These are phyloP conservation scores for Leucocoprinus birnbaumii DNA, from an alignment of 768 basidiomycete genomes.

Conservation along the genomic window DNA sequence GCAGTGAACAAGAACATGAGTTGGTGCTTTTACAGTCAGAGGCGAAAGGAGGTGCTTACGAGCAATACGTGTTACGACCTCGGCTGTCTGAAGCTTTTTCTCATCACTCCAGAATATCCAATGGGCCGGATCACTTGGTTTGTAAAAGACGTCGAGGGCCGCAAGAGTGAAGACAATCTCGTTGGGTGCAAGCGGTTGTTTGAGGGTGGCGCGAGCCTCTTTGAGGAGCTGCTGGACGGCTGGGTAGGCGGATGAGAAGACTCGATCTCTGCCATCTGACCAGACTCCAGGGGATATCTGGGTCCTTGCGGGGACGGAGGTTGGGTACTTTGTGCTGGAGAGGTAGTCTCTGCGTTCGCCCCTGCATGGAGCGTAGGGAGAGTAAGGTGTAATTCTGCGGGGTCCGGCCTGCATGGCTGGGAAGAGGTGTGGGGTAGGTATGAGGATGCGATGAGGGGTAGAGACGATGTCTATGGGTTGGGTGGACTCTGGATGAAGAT, in stretches of 20 bases:
- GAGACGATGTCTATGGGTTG: constrained; percentile 4
- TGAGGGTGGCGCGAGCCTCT: constrained; percentile 34
- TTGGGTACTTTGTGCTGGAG: constrained; percentile 18
- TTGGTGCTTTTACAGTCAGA: not conserved
- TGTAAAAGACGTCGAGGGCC: constrained; percentile 57
- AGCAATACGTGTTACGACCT: constrained; percentile 49
- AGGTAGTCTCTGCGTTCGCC: constrained; percentile 15
- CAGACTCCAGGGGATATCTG: constrained; percentile 37
- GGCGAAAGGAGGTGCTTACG: constrained; percentile 35
- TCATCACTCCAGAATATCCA: constrained; percentile 64
- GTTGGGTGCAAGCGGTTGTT: constrained; percentile 36
- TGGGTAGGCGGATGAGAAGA: constrained; percentile 46
- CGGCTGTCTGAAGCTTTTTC: constrained; percentile 44
- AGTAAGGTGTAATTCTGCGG: constrained; percentile 20
- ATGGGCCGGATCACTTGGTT: constrained; percentile 52
- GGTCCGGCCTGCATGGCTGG: constrained; percentile 15
- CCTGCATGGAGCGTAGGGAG: constrained; percentile 17
- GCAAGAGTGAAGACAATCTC: constrained; percentile 52
- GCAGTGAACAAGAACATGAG: constrained; percentile 9
- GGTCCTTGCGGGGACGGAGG: constrained; percentile 19
- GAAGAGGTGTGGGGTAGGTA: constrained; percentile 7
- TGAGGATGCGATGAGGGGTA: not conserved
- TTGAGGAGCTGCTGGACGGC: constrained; percentile 47
- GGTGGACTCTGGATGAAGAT: constrained; percentile 2
- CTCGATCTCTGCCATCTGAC: constrained; percentile 32